phyloP scores from a whole-genome alignment of 2,329 filamentous ascomycete genomes.

The Blastomyces emzantsi region DNA sequence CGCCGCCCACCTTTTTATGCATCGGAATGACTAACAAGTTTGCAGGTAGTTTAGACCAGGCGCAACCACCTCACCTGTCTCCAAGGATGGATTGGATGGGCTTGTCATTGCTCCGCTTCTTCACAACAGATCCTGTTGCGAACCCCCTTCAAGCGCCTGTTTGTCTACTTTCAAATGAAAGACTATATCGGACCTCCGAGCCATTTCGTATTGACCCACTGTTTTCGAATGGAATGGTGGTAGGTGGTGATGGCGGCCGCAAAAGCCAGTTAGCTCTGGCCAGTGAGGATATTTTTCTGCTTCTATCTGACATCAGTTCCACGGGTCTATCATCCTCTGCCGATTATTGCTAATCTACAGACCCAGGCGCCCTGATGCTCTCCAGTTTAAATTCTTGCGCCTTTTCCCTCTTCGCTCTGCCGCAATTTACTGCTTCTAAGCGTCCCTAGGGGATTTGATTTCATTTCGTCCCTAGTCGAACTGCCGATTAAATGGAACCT shows the following conservation, averaged over 20 bases:
- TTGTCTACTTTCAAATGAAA: background rate
- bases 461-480: background rate
- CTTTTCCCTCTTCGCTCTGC: background rate
- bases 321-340: too few relatives aligned
- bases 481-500: background rate
- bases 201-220: background rate
- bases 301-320: too few relatives aligned
- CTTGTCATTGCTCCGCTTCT: background rate
- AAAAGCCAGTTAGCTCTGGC: too few relatives aligned
- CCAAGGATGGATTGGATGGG: background rate
- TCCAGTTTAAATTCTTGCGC: background rate
- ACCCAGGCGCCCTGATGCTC: background rate
- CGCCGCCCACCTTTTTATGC: background rate
- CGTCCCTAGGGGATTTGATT: background rate
- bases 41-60: background rate
- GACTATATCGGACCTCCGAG: too few relatives aligned
- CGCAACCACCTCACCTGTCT: background rate
- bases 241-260: too few relatives aligned
- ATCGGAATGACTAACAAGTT: background rate
- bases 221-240: background rate
- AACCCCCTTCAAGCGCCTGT: background rate
- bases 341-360: background rate
- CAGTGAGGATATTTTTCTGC: too few relatives aligned
- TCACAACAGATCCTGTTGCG: background rate
- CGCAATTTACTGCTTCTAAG: background rate